Evolutionary conservation across 2,329 filamentous ascomycete species (phyloP), one percentile per base, ranked within the genome.

Genomic region (Beauveria pseudobassiana): DNA sequence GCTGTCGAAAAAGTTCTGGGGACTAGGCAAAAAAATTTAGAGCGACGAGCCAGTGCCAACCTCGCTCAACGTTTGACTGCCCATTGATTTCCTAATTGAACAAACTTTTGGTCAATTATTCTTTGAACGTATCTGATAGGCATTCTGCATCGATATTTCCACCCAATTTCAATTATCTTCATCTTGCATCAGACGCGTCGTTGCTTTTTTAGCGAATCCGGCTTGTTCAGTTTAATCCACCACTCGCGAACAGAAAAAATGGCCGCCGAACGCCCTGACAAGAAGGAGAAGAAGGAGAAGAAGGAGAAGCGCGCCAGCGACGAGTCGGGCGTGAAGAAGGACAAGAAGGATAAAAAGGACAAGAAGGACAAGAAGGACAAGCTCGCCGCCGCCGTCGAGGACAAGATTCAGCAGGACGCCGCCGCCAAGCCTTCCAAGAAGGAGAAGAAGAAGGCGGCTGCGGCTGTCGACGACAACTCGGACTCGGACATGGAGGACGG

Each of bases 341-440:
- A 82, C 72, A 82, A 83, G 75, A 82, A 85, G 61, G 84, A 84
- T 75, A 83, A 84, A 70, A 81, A 83, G 40, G 89, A 89, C 80
- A 88, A 86, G 75, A 80, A 81, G 49, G 90, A 90, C 82, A 88
- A 89, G 79, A 86, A 90, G 68, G 89, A 89, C 84, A 84, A 86
- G 64, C 82, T 79, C 53, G 81, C 79, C 46, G 82, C 83, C 62
- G 82, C 81, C 40, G 78, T 91, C 64, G 85, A 91, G 68, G 83
- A 86, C 68, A 85, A 87, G 72, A 75, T 87, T 63, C 81, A 84
- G 69, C 78, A 83, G 65, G 80, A 82, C 52, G 80, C 80, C 46
- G 76, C 79, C 64, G 42, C 42, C 30, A 57, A 56, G 53, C 28
- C 22, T 20, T 38, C 60, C 60, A 72, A 69, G 67, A 67, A 52